Percentiles rank a stretch among this genome's conserved stretches.
phyloP scores from a whole-genome alignment of 345 rosid genomes.

The Salix exigua region DNA sequence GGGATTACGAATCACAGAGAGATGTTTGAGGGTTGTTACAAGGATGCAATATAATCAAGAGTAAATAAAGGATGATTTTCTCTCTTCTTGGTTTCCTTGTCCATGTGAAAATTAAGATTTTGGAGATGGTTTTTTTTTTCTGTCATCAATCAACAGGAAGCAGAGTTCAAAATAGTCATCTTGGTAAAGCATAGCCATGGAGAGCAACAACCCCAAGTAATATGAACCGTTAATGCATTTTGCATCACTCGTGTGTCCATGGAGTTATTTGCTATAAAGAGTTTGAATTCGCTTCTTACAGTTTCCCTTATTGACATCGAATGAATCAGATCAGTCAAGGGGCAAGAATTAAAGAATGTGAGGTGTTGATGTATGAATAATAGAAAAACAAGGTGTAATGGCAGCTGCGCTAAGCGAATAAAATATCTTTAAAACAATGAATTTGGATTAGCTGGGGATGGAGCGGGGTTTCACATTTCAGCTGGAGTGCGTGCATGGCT shows the following conservation, averaged over 20 bases:
- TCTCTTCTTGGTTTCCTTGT: neutral
- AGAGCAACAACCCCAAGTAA: neutral
- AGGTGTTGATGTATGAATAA: slow-evolving; percentile 7
- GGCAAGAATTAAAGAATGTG: neutral
- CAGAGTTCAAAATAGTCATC: neutral
- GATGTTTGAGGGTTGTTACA: neutral
- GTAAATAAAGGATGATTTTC: neutral
- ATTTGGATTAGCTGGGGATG: neutral
- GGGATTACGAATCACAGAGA: neutral
- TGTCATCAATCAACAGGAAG: neutral
- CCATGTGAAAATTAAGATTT: neutral
- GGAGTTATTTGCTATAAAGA: slow-evolving; percentile 14
- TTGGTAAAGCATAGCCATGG: neutral
- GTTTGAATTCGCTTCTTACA: slow-evolving; percentile 18
- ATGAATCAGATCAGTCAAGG: slow-evolving; percentile 16
- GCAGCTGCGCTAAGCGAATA: neutral
- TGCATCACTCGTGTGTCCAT: neutral
- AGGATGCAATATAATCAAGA: neutral
- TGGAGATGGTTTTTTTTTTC: neutral
- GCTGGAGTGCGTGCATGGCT: slow-evolving; percentile 78
- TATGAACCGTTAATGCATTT: neutral
- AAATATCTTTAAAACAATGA: slow-evolving; percentile 23
- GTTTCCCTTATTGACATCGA: slow-evolving; percentile 19
- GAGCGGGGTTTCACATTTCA: slow-evolving; percentile 4
- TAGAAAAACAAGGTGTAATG: neutral